Evolutionary conservation across 306 rosid species (phyloP), one percentile per base, ranked within the genome.

Genomic region (Gillenia trifoliata): DNA sequence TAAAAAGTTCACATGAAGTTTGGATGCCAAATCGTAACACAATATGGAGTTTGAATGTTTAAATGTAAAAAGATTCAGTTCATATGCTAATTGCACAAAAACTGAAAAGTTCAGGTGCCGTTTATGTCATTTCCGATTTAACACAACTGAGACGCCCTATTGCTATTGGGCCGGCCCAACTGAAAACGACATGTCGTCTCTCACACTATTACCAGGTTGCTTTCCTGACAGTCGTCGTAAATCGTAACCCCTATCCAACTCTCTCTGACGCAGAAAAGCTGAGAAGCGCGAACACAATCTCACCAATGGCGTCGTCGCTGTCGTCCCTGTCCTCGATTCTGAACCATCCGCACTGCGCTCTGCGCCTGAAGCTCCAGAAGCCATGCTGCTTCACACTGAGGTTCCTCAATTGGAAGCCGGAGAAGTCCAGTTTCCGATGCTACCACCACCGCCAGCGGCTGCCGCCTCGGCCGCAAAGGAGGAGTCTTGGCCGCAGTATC

Each of bases 301-400:
- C 69, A 55, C 45, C 55, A 64, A 85, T 82, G 88, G 89, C 97
- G 73, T 57, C 85, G 66, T 73, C 82, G 6, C 54, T 76, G 8
- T 84, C 91, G 6, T 75, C 85, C 8, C 84, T 87, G 11, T 85
- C 93, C 19, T 84, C 88, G n/a, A 81, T 87, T 38, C 56, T 91
- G 77, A 81, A 82, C 81, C 90, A 85, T 25, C 86, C 88, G 41
- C 80, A 83, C 79, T 47, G 80, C 41, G 83, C 77, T 73, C 80
- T 85, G 26, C 87, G 86, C 69, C 73, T 83, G 11, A 85, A 75
- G 68, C 88, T 86, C 67, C 86, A 79, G 15, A 74, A 84, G 10
- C 67, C 87, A 8, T 85, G 88, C 64, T 74, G 82, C 70, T 45
- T 86, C 45, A 33, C 81, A 64, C 63, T 84, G 71, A 55, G 77